Evolutionary conservation across 805 yeast genomes (phyloP), one percentile per base, ranked within the genome.

Genomic region (Clavispora asparagi): DNA sequence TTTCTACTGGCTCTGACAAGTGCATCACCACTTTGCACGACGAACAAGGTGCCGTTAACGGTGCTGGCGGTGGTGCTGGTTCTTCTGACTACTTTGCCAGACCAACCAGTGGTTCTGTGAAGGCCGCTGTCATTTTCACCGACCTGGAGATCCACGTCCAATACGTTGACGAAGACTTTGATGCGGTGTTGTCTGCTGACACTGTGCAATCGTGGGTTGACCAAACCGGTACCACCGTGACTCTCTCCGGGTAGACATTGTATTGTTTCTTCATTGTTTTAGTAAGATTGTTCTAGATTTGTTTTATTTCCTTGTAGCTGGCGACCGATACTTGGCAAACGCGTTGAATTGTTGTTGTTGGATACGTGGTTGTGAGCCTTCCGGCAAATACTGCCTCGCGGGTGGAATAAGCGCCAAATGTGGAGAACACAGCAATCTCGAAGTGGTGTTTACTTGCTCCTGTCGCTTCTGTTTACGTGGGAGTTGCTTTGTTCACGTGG

Each of bases 111-210:
- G 76, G 81, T 17, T 73, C 95, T 39, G 71, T 89, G 75, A 89
- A 87, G 76, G 97, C 94, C 61, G 98, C 96, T 55, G 97, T 79
- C 49, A 72, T 94, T 61, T 92, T 94, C 71, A 57, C 58, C 43
- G 72, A 78, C 53, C 70, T 67, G 39, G 73, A 77, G 49, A 75
- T 89, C 55, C 78, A 79, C 60, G 67, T 88, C 59, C 79, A 80
- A 51, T 70, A 75, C 52, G 78, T 90, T 46, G 83, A 79, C 59
- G 81, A 75, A 57, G 74, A 67, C 52, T 73, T 90, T 54, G 77
- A 74, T 57, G 59, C 76, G 32, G 70, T 55, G n/a, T 62, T 64
- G 53, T 46, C 56, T 40, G 45, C 60, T 33, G 53, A 66, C 50
- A 80, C 84, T 43, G 88, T 89, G 47, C 53, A 63, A 40, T 47